Percentiles rank a stretch among this genome's conserved stretches.
These are phyloP conservation scores for Heritiera littoralis DNA, from an alignment of 345 rosid species.

Conservation along the genomic window DNA sequence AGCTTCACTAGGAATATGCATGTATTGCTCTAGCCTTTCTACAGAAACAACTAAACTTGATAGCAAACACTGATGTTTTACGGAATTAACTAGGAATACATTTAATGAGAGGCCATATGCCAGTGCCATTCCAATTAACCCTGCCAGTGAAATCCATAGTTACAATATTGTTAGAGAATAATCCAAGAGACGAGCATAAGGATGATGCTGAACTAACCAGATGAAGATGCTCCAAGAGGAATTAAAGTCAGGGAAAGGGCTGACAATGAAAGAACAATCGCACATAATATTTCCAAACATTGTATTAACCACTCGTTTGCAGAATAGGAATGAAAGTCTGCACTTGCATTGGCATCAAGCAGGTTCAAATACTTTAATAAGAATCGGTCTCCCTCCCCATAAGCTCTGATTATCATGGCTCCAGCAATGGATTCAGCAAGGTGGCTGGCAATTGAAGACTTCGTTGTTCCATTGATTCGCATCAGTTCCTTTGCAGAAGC, in stretches of 20 bases:
- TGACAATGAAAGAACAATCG: slow-evolving; percentile 49
- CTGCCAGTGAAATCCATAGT: slow-evolving; percentile 30
- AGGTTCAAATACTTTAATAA: too few species aligned
- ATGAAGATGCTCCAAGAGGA: slow-evolving; percentile 50
- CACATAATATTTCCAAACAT: slow-evolving; percentile 55
- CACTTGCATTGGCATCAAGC: too few species aligned
- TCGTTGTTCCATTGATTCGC: too few species aligned
- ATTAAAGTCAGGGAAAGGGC: slow-evolving; percentile 59
- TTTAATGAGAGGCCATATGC: too few species aligned
- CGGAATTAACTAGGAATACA: too few species aligned
- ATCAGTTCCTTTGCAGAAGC: too few species aligned
- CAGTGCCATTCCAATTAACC: slow-evolving; percentile 25
- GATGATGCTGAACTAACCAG: slow-evolving; percentile 38
- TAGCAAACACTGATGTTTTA: too few species aligned
- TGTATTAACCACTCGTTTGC: slow-evolving; percentile 66
- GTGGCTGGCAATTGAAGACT: too few species aligned
- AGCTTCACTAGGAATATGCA: slow-evolving; percentile 67
- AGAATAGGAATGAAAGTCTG: slow-evolving; percentile 25
- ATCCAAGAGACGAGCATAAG: background rate
- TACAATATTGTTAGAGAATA: background rate
- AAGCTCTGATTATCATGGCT: too few species aligned
- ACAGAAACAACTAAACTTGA: too few species aligned
- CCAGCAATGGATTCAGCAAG: too few species aligned
- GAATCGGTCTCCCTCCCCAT: too few species aligned
- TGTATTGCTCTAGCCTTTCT: slow-evolving; percentile 68